phyloP scores from a whole-genome alignment of 768 basidiomycete genomes.

The Xanthoconium stramineum region DNA sequence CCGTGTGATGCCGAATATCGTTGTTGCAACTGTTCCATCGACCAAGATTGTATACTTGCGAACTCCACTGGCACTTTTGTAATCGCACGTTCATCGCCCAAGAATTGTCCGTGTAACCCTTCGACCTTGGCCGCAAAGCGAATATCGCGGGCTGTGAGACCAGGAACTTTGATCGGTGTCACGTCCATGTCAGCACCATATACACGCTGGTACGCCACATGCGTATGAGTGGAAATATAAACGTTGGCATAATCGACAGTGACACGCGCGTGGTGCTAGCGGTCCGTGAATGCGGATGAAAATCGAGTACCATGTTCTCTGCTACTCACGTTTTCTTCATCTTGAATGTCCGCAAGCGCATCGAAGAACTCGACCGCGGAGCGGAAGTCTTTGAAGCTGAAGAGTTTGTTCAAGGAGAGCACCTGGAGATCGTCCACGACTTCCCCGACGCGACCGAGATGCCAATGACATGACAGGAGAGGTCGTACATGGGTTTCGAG shows the following conservation, averaged over 20 bases:
- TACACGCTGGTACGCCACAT: conserved; percentile 20
- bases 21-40: conserved; percentile 23
- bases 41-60: conserved; percentile 16
- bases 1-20: conserved; percentile 14
- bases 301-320: background rate
- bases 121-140: conserved; percentile 48
- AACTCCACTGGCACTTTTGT: conserved; percentile 19
- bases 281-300: background rate
- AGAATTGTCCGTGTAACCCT: conserved; percentile 25
- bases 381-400: conserved; percentile 24
- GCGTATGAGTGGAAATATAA: conserved; percentile 26
- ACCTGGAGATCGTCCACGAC: conserved; percentile 11
- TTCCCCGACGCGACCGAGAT: conserved; percentile 14
- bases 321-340: conserved; percentile 31
- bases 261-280: conserved; percentile 33
- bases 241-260: conserved; percentile 23
- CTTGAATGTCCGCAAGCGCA: conserved; percentile 23
- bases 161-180: conserved; percentile 27
- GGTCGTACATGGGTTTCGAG: conserved; percentile 35
- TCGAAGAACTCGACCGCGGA: conserved; percentile 29
- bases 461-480: conserved; percentile 33
- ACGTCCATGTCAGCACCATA: conserved; percentile 7
- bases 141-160: conserved; percentile 50
- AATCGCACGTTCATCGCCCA: conserved; percentile 19
- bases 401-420: conserved; percentile 27